Percentiles rank a stretch among this genome's conserved stretches.
Conservation (phyloP, 495 filamentous ascomycete species). For the Chaetomium tenue region DNA sequence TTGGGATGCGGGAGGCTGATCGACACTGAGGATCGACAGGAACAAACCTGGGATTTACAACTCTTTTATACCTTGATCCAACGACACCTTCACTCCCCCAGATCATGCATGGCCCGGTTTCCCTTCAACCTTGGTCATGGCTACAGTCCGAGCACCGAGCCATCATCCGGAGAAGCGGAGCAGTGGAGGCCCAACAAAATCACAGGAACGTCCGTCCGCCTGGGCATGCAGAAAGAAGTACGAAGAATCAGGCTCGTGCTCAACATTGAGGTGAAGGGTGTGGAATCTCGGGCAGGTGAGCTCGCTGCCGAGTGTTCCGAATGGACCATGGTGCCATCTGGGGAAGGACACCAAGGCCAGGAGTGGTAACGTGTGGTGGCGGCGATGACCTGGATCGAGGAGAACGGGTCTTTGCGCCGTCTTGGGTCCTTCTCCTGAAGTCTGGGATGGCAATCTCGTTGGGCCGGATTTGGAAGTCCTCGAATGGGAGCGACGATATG, state of each 20-base stretch:
- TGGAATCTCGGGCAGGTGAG: neutral
- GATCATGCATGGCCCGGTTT: neutral
- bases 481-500: conserved; percentile 2
- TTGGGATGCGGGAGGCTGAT: neutral
- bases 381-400: conserved; percentile 11
- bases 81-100: neutral
- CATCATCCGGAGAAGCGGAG: neutral
- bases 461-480: conserved; percentile 2
- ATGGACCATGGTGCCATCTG: conserved; percentile 1
- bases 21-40: neutral
- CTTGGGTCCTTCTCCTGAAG: conserved; percentile 17
- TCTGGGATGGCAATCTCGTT: conserved; percentile 4
- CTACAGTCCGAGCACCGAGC: too few species aligned
- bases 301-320: conserved; percentile 3
- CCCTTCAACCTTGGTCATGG: neutral
- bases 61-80: neutral
- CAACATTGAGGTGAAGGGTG: neutral
- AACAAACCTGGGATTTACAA: neutral
- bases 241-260: neutral
- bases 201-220: conserved; percentile 5
- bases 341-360: neutral
- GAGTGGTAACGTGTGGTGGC: conserved; percentile 4
- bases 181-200: neutral
- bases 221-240: conserved; percentile 4
- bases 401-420: conserved; percentile 26